Base-by-base conservation (phyloP, 2,329 filamentous ascomycete species). In the Bimuria novae-zelandiae region DNA sequence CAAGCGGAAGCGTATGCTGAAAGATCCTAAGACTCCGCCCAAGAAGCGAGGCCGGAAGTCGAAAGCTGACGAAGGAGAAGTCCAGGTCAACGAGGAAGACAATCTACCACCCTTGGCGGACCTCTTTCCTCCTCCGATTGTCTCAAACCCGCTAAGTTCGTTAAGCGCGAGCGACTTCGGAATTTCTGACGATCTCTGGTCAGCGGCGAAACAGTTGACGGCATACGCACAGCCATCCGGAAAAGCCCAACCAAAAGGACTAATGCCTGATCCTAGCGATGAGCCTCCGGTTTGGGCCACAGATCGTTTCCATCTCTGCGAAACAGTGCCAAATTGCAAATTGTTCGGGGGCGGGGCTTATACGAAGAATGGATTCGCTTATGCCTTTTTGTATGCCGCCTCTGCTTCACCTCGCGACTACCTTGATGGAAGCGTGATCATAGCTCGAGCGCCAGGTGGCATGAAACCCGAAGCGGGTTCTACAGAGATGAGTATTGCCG, bases 311-410 rank as follows among this genome's bases (percentile, higher is more conserved):
- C 80, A 81, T 12, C 72, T 91, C 0, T 88, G 83, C 58, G 85
- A 89, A 61, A 79, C 85, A 0, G 64, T 89, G 0, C 78, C 81
- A 0, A 88, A 85, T 70, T 90, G 84, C 69, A 81, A 79, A 12
- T 74, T 82, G 1, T 83, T 84, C 32, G 83, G 90, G 59, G 78
- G 82, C 1, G 84, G 84, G 4, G 75, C 80, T 3, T 85, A 90
- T 49, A 76, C 77, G 0, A 75, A 71, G 0, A 71, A 79, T 2
- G 73, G 76, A 0, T 68, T 83, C n/a, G 79, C 79, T 1, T 76
- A 76, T 37, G 84, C 82, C 0, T 81, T 88, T 52, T 75, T 90
- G 21, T 76, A 87, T 17, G 84, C 89, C 60, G 77, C 76, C 0
- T 78, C 82, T 40, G 73, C 75, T 8, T 82, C 82, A 2, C 56